Percentiles rank a stretch among this genome's conserved stretches.
phyloP scores from a whole-genome alignment of 2,329 filamentous ascomycete species.

The Raffaelea ambrosiae region DNA sequence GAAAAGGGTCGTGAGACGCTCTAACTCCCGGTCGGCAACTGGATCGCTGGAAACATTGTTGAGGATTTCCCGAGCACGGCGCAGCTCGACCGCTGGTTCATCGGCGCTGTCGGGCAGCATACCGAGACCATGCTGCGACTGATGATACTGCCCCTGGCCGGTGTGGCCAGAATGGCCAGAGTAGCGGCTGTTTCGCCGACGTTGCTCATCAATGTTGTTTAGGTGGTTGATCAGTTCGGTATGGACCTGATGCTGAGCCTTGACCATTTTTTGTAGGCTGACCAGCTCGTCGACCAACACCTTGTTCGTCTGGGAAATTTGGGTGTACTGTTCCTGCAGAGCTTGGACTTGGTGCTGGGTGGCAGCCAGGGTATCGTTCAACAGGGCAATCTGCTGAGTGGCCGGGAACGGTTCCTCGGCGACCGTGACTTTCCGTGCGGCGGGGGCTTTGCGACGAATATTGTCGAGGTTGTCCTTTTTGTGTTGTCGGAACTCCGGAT shows the following conservation, averaged over 20 bases:
- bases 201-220: constrained; percentile 35
- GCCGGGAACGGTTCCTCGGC: constrained; percentile 67
- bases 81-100: constrained; percentile 40
- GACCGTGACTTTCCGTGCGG: constrained; percentile 61
- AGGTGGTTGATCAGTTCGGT: constrained; percentile 50
- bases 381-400: constrained; percentile 78
- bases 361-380: constrained; percentile 80
- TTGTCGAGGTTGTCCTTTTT: constrained; percentile 96
- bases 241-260: constrained; percentile 48
- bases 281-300: constrained; percentile 54
- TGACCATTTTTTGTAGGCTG: constrained; percentile 51
- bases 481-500: constrained; percentile 90
- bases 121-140: constrained; percentile 18
- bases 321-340: constrained; percentile 75
- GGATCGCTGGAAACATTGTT: constrained; percentile 43
- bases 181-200: constrained; percentile 31
- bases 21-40: constrained; percentile 45
- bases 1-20: constrained; percentile 46
- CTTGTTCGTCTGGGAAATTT: constrained; percentile 58
- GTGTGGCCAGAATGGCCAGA: constrained; percentile 26
- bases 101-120: constrained; percentile 37
- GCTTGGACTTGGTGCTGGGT: constrained; percentile 89
- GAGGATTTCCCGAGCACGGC: constrained; percentile 48
- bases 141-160: constrained; percentile 29
- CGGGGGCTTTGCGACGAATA: constrained; percentile 89